Base-by-base conservation (phyloP, 108 stramenopile genomes). In the Cyclotella cryptica region DNA sequence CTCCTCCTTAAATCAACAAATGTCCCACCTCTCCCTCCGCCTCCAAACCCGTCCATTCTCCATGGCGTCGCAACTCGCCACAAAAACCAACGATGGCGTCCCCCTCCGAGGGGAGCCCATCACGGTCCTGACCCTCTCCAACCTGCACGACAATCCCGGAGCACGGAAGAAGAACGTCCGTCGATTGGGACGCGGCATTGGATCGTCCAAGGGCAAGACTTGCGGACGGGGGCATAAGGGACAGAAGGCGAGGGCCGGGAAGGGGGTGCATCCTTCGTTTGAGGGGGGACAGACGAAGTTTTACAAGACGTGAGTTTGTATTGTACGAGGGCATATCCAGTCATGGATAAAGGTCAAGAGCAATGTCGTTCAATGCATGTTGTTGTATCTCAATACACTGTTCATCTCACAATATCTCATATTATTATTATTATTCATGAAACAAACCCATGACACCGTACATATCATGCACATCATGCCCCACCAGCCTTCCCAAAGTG, bases 231-330 rank as follows among this genome's bases (percentile, higher is more conserved):
- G 99, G 10, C 98, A 98, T 80, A 98, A 99, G 81, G 98, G 99
- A 19, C 94, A 96, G 73, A 96, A 96, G 83, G 85, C 97, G 10
- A 84, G 98, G 35, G 61, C 86, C 17, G 97, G 98, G 19, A 88
- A 92, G 44, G 94, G 93, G n/a, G 88, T 93, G 35, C 86, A 87
- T 10, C 81, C 91, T 19, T 72, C 74, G 22, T 99, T 99, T 74
- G 99, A 99, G 83, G 99, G 99, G 59, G 99, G 99, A 1, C 99
- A 99, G 79, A 99, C 99, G 35, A 97, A 96, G 53, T 84, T 99
- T 39, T 92, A 93, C 88, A 92, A 96, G 66, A 83, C 89, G 14
- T 35, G 35, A 35, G 35, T 35, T 35, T 35, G 2, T 2, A 35
- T 6, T 35, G 6, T 6, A n/a, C n/a, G n/a, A n/a, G n/a, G n/a